Evolutionary conservation across 2,329 filamentous ascomycete species (phyloP), one percentile per base, ranked within the genome.

Genomic region (Rugonectria rugulosa): DNA sequence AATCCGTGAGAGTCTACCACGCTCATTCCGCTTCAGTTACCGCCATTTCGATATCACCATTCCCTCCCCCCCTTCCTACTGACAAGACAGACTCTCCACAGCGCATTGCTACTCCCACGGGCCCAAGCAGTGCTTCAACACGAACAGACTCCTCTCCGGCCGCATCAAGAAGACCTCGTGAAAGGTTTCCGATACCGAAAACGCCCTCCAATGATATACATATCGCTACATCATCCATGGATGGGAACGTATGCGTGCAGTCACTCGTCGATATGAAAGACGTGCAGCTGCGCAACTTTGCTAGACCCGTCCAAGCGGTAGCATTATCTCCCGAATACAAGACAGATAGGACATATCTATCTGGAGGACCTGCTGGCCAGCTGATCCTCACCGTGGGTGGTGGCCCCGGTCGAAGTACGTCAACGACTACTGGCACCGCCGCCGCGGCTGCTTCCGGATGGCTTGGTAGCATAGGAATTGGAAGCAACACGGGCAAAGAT

Each of bases 261-360:
- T 96, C 92, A 1, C 77, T 99, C 17, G 77, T 95, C 17, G 94
- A 99, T 68, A 77, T 89, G 31, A 96, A 92, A 68, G 95, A 99
- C 75, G 92, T 97, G 3, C 88, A 92, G 54, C 76, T 98, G 23
- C 88, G 95, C 23, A 97, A 97, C 71, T 99, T 98, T 76, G 92
- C 91, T 2, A 86, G 96, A 5, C 96, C 96, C 0, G 87, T 99
- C 3, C 92, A 97, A 69, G 88, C 92, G 6, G 92, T 99, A 2
- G 91, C 93, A 0, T 75, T 99, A n/a, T 98, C 95, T 0, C 95
- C 95, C 0, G 92, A 98, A 47, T 99, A 92, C 77, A 97, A 90
- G 71, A 90, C 83, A 53, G 95, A 99, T 70, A 84, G 88, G 52
- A 90, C 88, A 3, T 99, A 97, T 70, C 77, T 99, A 1, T 98